Evolutionary conservation across 2,329 filamentous ascomycete genomes (phyloP), one percentile per base, ranked within the genome.

Genomic region (Aspergillus sp.): DNA sequence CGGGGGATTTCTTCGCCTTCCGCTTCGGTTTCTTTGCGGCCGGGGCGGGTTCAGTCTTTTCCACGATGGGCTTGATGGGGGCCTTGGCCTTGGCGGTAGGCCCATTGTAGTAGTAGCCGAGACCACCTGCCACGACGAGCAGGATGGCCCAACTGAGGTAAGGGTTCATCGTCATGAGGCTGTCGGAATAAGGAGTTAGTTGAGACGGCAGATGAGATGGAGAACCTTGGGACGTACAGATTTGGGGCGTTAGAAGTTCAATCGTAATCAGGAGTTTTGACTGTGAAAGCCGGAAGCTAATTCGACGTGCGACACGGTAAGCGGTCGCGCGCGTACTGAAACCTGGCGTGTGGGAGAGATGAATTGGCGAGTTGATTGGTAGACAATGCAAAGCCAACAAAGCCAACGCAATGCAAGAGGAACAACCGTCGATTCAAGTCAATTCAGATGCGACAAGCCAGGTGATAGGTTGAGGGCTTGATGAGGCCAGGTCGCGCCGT

Each of bases 61-160:
- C 72, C 21, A 59, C 54, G 4, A 60, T 54, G 29, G 68, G 49
- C 47, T 67, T 69, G n/a, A 64, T 49, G 40, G 64, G 52, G 19
- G 60, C 55, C 50, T 68, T 72, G 45, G 57, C 57, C 59, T 70
- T 74, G 32, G 65, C 57, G 19, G 60, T 59, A 4, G 65, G 55
- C 53, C 65, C 67, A 59, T 69, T 70, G 61, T 76, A 76, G 57
- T 76, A 75, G 65, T 67, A 75, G 40, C 70, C 73, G 9, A 75
- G 63, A 51, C 71, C 64, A 52, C 71, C 71, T 47, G 69, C 70
- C 17, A 75, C 67, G 16, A 73, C 66, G 50, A 76, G 66, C 60
- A 75, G 61, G 53, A 76, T 67, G 20, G 73, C 73, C 73, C 73
- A 76, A 57, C 71, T 75, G 43, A 76, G 52, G 57, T 74, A 75